A percentile compares a stretch with the other conserved stretches of the same genome.
Conservation (phyloP, 1,284 basidiomycete species). For the Anthracocystis setariae region DNA sequence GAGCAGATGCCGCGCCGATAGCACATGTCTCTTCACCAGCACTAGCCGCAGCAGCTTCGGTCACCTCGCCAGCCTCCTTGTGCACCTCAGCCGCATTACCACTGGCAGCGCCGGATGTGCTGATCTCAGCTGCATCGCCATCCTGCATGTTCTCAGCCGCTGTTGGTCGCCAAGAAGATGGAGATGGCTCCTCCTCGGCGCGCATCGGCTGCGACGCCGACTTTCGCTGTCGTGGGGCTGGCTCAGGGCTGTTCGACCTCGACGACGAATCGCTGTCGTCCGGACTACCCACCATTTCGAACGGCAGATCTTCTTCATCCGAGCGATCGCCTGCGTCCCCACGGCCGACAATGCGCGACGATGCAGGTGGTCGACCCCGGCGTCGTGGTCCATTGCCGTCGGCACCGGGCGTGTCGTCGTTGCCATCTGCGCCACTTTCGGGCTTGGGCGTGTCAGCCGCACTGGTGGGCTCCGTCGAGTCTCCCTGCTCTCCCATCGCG, state of each 20-base stretch:
- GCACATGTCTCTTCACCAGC: constrained; percentile 4
- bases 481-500: constrained; percentile 37
- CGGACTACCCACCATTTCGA: constrained; percentile 60
- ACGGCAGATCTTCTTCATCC: constrained; percentile 57
- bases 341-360: constrained; percentile 16
- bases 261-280: constrained; percentile 52
- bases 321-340: constrained; percentile 25
- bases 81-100: constrained; percentile 4
- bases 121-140: constrained; percentile 6
- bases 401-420: constrained; percentile 11
- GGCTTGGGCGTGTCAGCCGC: constrained; percentile 49
- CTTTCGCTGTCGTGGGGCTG: constrained; percentile 33
- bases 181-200: constrained; percentile 76
- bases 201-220: constrained; percentile 67
- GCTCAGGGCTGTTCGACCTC: constrained; percentile 44
- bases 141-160: constrained; percentile 33
- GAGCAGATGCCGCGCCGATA: constrained; percentile 11
- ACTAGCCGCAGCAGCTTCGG: background rate
- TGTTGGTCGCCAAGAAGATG: constrained; percentile 17
- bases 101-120: constrained; percentile 67
- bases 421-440: constrained; percentile 15
- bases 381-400: constrained; percentile 20
- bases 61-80: constrained; percentile 14
- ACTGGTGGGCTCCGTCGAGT: constrained; percentile 43
- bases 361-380: constrained; percentile 21